phyloP scores from a whole-genome alignment of 1,139 yeast species.

The Geotrichum cucujoidarum region DNA sequence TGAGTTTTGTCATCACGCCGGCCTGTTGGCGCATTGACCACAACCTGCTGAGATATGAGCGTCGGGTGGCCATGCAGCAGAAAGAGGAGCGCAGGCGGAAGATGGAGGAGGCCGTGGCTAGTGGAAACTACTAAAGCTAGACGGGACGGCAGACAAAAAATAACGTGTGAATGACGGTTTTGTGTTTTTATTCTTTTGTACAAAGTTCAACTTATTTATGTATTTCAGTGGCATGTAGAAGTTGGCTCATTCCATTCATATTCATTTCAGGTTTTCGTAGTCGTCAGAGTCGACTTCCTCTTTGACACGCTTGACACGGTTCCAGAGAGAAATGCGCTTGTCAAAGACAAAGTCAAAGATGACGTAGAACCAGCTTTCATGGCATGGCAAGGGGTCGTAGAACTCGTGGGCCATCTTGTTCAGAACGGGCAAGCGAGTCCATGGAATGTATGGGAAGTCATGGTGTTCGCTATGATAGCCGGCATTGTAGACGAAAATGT shows the following conservation, averaged over 20 bases:
- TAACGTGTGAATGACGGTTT: too few relatives aligned
- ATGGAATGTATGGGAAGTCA: constrained; percentile 89
- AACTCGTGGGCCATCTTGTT: constrained; percentile 70
- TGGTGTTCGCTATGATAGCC: constrained; percentile 95
- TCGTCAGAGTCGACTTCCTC: constrained; percentile 21
- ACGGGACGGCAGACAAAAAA: too few relatives aligned
- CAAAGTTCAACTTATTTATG: background rate
- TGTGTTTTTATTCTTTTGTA: background rate
- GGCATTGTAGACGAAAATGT: constrained; percentile 79
- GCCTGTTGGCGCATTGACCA: constrained; percentile 32
- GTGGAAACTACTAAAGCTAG: constrained; percentile 29
- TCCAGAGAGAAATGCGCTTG: constrained; percentile 66
- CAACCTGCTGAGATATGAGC: constrained; percentile 28
- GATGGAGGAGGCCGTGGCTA: constrained; percentile 30
- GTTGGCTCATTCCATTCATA: too few relatives aligned
- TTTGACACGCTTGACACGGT: constrained; percentile 62
- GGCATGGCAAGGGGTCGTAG: constrained; percentile 75
- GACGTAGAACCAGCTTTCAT: constrained; percentile 74
- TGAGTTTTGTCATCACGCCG: constrained; percentile 30
- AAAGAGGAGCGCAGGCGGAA: constrained; percentile 21
- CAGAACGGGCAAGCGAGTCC: constrained; percentile 72
- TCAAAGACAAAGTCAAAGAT: constrained; percentile 66
- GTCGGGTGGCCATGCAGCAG: constrained; percentile 25
- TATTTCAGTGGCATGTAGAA: too few relatives aligned
- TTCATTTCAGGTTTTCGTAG: constrained; percentile 20